Percentiles rank a stretch among this genome's conserved stretches.
These are phyloP conservation scores for Barbatosphaeria neglecta DNA, from an alignment of 495 filamentous ascomycete species.

Conservation along the genomic window DNA sequence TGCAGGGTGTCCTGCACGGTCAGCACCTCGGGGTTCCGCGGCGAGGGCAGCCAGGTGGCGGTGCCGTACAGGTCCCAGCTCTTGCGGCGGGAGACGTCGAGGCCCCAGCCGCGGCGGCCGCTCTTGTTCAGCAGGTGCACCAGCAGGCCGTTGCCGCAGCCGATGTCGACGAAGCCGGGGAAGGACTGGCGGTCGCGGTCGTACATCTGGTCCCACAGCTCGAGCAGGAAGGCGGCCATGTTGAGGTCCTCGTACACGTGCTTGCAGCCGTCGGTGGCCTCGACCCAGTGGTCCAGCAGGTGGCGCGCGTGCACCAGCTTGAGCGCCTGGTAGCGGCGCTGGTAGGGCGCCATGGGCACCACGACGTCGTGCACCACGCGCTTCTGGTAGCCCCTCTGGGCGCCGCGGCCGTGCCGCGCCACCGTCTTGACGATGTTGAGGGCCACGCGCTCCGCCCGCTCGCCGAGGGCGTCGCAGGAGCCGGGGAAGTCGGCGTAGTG, in stretches of 20 bases:
- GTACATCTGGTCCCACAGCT: slow-evolving; percentile 88
- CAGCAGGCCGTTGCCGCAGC: slow-evolving; percentile 91
- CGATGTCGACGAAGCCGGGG: slow-evolving; percentile 89
- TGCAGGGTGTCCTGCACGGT: no score
- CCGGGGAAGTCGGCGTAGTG: slow-evolving; percentile 54
- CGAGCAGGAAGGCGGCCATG: slow-evolving; percentile 89
- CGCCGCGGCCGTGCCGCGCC: slow-evolving; percentile 65
- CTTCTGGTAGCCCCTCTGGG: slow-evolving; percentile 53
- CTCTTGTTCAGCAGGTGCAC: slow-evolving; percentile 73
- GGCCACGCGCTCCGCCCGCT: slow-evolving; percentile 58
- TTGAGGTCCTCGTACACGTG: slow-evolving; percentile 89
- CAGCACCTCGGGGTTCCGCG: no score
- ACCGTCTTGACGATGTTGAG: slow-evolving; percentile 56
- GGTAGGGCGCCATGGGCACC: slow-evolving; percentile 58
- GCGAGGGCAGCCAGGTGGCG: no score
- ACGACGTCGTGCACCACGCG: slow-evolving; percentile 65
- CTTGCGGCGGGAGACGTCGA: slow-evolving; percentile 74
- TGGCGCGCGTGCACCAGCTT: slow-evolving; percentile 61
- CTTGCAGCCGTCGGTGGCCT: slow-evolving; percentile 76
- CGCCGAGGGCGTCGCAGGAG: slow-evolving; percentile 21
- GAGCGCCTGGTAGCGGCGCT: slow-evolving; percentile 72
- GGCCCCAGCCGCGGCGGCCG: slow-evolving; percentile 79
- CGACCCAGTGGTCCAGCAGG: slow-evolving; percentile 63
- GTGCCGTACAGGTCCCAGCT: slow-evolving; percentile 66
- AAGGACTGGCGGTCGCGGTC: slow-evolving; percentile 37